Conservation (phyloP, 176 grass and related monocot genomes). For the Bothriochloa decipiens region DNA sequence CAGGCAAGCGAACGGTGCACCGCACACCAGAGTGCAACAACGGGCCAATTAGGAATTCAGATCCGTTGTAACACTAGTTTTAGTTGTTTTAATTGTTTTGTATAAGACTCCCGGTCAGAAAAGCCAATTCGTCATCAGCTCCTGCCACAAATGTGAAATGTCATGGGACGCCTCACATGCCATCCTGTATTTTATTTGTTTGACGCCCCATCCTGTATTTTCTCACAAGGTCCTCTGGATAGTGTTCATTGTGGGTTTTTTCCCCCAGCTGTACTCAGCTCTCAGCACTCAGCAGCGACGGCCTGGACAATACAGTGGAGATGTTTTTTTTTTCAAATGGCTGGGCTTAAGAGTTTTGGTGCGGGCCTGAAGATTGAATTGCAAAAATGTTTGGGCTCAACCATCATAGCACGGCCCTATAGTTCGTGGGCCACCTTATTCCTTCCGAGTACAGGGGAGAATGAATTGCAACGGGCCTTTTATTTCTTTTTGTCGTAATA, state of each 20-base stretch:
- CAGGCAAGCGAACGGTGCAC: background rate
- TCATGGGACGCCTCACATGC: background rate
- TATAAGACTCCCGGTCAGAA: background rate
- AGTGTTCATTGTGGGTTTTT: background rate
- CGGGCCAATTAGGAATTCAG: background rate
- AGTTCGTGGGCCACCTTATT: too few relatives aligned
- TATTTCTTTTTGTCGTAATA: too few relatives aligned
- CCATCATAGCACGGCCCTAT: too few relatives aligned
- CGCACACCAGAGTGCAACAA: too few relatives aligned
- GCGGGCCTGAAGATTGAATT: background rate
- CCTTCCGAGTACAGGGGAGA: too few relatives aligned
- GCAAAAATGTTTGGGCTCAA: background rate
- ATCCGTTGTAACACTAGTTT: background rate
- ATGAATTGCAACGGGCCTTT: too few relatives aligned
- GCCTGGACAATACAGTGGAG: background rate
- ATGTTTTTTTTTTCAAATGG: too few relatives aligned
- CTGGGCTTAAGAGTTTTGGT: background rate
- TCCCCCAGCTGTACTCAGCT: too few relatives aligned
- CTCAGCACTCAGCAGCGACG: too few relatives aligned
- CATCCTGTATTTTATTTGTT: too few relatives aligned
- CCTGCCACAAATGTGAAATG: background rate
- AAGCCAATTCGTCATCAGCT: background rate
- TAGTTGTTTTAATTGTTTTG: background rate
- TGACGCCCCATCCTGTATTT: too few relatives aligned
- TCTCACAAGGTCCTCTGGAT: background rate